A percentile compares a stretch with the other conserved stretches of the same genome.
Conservation (phyloP, 306 rosid species). For the Sicyos edulis region DNA sequence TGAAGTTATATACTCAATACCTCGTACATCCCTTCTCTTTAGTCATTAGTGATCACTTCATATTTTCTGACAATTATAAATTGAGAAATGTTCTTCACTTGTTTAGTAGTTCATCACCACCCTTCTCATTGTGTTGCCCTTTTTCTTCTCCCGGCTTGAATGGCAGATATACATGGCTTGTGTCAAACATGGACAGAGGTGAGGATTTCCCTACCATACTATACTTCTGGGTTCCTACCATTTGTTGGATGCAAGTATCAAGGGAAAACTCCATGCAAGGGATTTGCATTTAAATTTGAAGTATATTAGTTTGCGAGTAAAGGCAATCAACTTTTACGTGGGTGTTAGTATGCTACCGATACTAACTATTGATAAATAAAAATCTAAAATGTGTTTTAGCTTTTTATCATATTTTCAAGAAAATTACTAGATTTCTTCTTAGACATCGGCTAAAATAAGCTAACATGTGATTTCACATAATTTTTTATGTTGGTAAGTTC, state of each 20-base stretch:
- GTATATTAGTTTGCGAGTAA: not conserved
- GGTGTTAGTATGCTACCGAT: not conserved
- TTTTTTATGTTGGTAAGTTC: slow-evolving; percentile 3
- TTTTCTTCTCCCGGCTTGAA: slow-evolving; percentile 20
- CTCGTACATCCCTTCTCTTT: not conserved
- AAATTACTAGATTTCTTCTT: not conserved
- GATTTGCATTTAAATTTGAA: not conserved
- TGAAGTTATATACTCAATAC: not conserved
- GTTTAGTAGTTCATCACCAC: slow-evolving; percentile 5
- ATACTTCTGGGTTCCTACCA: not conserved
- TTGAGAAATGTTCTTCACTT: not conserved
- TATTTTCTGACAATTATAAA: not conserved
- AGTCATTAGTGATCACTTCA: not conserved
- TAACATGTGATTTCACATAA: not conserved
- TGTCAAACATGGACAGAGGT: slow-evolving; percentile 69
- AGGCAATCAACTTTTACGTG: not conserved
- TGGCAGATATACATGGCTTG: slow-evolving; percentile 93
- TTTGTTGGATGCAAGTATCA: slow-evolving; percentile 13
- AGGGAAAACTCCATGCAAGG: not conserved
- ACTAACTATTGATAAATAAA: not conserved
- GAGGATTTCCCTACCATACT: slow-evolving; percentile 22
- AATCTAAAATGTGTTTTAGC: not conserved
- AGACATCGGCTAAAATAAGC: not conserved
- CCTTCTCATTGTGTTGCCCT: slow-evolving; percentile 1
- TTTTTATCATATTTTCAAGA: not conserved